phyloP scores from a whole-genome alignment of 1,284 basidiomycete species.

The Sparassis latifolia region DNA sequence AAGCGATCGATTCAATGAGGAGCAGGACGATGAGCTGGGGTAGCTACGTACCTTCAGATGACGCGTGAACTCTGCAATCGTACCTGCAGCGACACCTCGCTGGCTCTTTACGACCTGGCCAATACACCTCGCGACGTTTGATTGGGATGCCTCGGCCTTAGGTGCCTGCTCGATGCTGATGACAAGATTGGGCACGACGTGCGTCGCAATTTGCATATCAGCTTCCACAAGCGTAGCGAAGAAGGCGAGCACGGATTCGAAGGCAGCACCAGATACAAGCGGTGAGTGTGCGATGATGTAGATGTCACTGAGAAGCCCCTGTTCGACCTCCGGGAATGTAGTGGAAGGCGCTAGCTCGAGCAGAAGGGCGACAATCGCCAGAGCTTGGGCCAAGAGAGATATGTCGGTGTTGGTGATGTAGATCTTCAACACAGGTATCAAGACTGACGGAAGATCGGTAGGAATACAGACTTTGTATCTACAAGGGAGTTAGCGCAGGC shows the following conservation, averaged over 20 bases:
- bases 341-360: slow-evolving; percentile 59
- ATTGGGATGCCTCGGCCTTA: slow-evolving; percentile 46
- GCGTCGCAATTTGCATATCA: slow-evolving; percentile 74
- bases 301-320: slow-evolving; percentile 60
- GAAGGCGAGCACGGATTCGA: slow-evolving; percentile 81
- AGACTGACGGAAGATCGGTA: slow-evolving; percentile 46
- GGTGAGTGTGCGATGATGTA: slow-evolving; percentile 75
- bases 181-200: slow-evolving; percentile 69
- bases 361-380: slow-evolving; percentile 67
- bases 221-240: slow-evolving; percentile 77
- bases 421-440: slow-evolving; percentile 69
- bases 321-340: slow-evolving; percentile 70
- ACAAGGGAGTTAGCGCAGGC: slow-evolving; percentile 6
- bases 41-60: slow-evolving; percentile 52
- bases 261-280: slow-evolving; percentile 62
- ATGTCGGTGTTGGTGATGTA: slow-evolving; percentile 74
- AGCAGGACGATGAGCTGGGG: not conserved
- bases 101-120: slow-evolving; percentile 73
- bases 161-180: slow-evolving; percentile 51
- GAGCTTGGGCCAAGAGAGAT: slow-evolving; percentile 69
- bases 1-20: not conserved
- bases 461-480: slow-evolving; percentile 69
- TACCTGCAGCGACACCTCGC: slow-evolving; percentile 66
- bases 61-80: slow-evolving; percentile 77
- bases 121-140: slow-evolving; percentile 79